These are phyloP conservation scores for Cenococcum geophilum DNA, from an alignment of 495 filamentous ascomycete genomes.

Conservation along the genomic window DNA sequence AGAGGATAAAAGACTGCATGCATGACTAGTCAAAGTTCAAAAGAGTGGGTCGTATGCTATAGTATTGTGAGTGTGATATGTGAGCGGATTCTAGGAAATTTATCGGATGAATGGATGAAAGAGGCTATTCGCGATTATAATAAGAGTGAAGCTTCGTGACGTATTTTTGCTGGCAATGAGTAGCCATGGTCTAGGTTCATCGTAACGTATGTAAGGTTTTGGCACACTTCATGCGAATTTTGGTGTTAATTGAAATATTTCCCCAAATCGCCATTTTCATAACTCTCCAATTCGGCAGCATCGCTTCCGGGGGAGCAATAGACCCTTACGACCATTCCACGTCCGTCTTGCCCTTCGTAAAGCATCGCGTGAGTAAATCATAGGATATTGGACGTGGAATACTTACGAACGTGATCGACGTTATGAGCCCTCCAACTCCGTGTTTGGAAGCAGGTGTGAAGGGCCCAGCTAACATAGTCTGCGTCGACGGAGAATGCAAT, in stretches of 20 bases:
- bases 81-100: too few relatives aligned
- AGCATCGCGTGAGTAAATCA: not conserved
- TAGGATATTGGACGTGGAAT: not conserved
- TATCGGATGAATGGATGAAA: too few relatives aligned
- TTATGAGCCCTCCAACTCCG: slow-evolving; percentile 14
- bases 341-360: not conserved
- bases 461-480: slow-evolving; percentile 1
- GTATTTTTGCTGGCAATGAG: too few relatives aligned
- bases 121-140: too few relatives aligned
- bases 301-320: not conserved
- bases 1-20: too few relatives aligned
- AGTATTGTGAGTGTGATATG: too few relatives aligned
- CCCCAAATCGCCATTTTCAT: not conserved
- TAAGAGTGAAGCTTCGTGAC: too few relatives aligned
- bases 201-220: too few relatives aligned
- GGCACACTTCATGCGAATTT: too few relatives aligned
- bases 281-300: not conserved
- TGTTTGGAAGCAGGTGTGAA: slow-evolving; percentile 13
- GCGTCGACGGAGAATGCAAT: slow-evolving; percentile 28
- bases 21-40: too few relatives aligned
- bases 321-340: slow-evolving; percentile 9
- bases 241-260: not conserved
- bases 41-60: too few relatives aligned
- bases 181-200: too few relatives aligned
- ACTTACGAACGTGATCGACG: slow-evolving; percentile 14